Evolutionary conservation across 495 filamentous ascomycete species (phyloP).

Genomic region (Neurospora intermedia): DNA sequence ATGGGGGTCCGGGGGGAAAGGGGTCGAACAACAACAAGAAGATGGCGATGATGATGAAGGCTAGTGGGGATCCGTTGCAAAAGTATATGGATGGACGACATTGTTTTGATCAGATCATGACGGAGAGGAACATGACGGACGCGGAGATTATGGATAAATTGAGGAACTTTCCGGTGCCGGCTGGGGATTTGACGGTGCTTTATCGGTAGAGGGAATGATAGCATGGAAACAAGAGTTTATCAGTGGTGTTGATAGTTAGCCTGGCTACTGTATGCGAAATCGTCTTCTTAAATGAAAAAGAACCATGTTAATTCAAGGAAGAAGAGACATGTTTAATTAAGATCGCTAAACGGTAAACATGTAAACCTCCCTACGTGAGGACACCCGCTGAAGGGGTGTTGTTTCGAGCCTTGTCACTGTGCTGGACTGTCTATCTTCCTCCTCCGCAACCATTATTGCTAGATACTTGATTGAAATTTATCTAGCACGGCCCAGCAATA

Average conservation of each 20-base stretch:
- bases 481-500: not conserved
- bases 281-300: not conserved
- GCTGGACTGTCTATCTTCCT: not conserved
- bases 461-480: not conserved
- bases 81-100: conserved; percentile 73
- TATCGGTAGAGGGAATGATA: conserved; percentile 24
- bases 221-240: no score
- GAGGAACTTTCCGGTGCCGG: conserved; percentile 27
- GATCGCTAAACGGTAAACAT: not conserved
- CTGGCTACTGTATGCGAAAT: not conserved
- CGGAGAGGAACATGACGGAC: conserved; percentile 55
- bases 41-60: not conserved
- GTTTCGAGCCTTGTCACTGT: not conserved
- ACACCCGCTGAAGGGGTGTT: not conserved
- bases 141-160: conserved; percentile 43
- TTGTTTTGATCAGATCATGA: conserved; percentile 84
- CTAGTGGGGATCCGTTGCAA: conserved; percentile 37
- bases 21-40: not conserved
- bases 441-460: not conserved
- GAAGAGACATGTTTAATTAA: not conserved
- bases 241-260: not conserved
- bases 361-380: not conserved
- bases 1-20: not conserved
- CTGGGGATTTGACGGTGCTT: conserved; percentile 39
- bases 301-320: not conserved